Evolutionary conservation across 2,329 filamentous ascomycete genomes (phyloP), one percentile per base, ranked within the genome.

Genomic region (Pseudogymnoascus sp.): DNA sequence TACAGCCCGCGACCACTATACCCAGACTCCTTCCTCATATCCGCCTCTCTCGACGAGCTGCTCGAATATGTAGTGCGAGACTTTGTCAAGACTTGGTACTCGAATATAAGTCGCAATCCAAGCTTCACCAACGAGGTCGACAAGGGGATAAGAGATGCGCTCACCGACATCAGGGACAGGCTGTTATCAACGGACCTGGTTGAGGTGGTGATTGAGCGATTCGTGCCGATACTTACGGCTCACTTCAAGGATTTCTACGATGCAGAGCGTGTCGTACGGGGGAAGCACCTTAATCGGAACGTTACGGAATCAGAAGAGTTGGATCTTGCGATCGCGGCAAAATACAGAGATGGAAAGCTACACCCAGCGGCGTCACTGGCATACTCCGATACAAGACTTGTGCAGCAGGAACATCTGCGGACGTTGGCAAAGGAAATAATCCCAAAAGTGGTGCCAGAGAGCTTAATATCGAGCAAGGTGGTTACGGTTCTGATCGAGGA

Each of bases 231-330:
- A 62, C 73, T 99, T 66, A 97, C 93, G 30, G 81, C 85, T 8
- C 94, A 99, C 74, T 85, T 99, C 68, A 89, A 85, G 66, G 90
- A 96, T 67, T 96, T 96, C 68, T 90, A 92, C 73, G 86, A 94
- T 66, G 94, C 94, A 0, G 94, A 99, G 76, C 84, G 88, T 62
- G 83, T 86, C 7, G 90, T 99, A 9, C 84, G 93, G 60, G 95
- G 95, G 11, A 89, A 86, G 72, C 90, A 96, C 74, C 78, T 97
- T 61, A 94, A 92, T 68, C 86, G 90, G 59, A 92, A 88, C 66
- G 86, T 99, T 61, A 97, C 95, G 2, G 94, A 99, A 75, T 96
- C 92, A 0, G 93, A 97, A 71, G 94, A 99, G 79, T 79, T 99
- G 68, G 92, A 97, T 73, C 79, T 96, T 66, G 94, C 94, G 1